Evolutionary conservation across 352 stramenopile species (phyloP), one percentile per base, ranked within the genome.

Genomic region (Phytophthora pseudosyringae): DNA sequence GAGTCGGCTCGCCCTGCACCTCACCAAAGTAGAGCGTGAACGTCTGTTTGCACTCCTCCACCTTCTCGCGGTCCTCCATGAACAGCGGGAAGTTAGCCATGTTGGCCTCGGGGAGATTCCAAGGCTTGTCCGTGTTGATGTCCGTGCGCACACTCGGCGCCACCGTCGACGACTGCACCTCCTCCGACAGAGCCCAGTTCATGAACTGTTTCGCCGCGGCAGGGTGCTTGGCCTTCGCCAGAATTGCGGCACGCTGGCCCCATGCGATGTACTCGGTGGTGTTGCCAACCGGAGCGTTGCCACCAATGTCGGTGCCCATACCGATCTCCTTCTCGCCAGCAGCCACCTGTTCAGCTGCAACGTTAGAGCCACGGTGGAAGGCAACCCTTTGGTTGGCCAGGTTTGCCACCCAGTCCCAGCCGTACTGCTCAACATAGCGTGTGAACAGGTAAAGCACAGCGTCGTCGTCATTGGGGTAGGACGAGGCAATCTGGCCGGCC

Each of bases 11-110:
- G 39, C 75, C 80, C 49, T 74, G 69, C 28, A 82, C 73, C 21
- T 86, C 77, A 21, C 72, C 77, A 45, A 89, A 81, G 70, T 83
- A 85, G 21, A 89, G 52, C 26, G 69, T 54, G 40, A 89, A 82
- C 5, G 73, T 89, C 26, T 57, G 25, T 33, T 75, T 77, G 49
- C 71, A 69, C 18, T 61, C 51, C 67, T 86, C 76, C 9, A 86
- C 44, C 9, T 65, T 56, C 13, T 60, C 74, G 33, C 79, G 76
- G 69, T 88, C 75, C 38, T 75, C 69, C 79, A 86, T 86, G 59
- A 80, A 88, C 25, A 21, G 21, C 4, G 44, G 39, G 48, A 84
- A 86, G 3, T 43, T 53, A 38, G 29, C 15, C 52, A 73, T 47
- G 9, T 76, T 73, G 21, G 73, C 76, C 36, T 76, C 46, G 9